Conservation (phyloP, 2,329 filamentous ascomycete genomes). For the Penicillium sp. region DNA sequence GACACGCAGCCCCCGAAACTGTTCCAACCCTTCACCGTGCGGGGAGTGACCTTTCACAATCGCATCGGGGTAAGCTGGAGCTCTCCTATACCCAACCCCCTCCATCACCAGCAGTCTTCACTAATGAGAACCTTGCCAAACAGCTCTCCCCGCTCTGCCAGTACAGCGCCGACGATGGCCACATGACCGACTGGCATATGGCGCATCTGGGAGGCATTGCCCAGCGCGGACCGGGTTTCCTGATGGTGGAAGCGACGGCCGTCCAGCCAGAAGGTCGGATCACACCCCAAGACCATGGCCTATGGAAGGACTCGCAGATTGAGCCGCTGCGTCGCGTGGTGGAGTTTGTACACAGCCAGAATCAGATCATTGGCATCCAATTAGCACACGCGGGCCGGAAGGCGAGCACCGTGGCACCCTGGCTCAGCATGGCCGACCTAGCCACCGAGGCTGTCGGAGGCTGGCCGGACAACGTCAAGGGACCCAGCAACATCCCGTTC, state of each 20-base stretch:
- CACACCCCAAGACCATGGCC: constrained; percentile 58
- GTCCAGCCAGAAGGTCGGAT: constrained; percentile 76
- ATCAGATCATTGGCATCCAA: constrained; percentile 74
- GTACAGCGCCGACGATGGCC: constrained; percentile 66
- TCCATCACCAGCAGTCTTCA: neutral
- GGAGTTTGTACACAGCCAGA: constrained; percentile 77
- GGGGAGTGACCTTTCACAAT: constrained; percentile 64
- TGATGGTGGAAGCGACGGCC: constrained; percentile 74
- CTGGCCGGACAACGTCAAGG: constrained; percentile 55
- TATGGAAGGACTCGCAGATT: constrained; percentile 84
- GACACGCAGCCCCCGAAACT: constrained; percentile 52
- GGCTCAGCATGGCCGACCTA: constrained; percentile 31
- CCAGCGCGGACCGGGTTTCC: constrained; percentile 68
- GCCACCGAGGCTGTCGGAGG: constrained; percentile 55
- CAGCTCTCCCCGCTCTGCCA: constrained; percentile 63
- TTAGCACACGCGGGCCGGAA: constrained; percentile 74
- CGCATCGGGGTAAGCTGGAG: constrained; percentile 56
- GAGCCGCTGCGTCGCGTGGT: constrained; percentile 64
- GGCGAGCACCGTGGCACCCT: constrained; percentile 57
- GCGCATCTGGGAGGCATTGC: constrained; percentile 78
- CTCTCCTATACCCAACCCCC: neutral
- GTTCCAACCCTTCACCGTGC: constrained; percentile 57
- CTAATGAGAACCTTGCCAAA: neutral
- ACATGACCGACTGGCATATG: constrained; percentile 76
- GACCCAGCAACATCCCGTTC: constrained; percentile 60